Percentiles rank a stretch among this genome's conserved stretches.
phyloP scores from a whole-genome alignment of 2,329 filamentous ascomycete species.

The Hypoxylon sp. region DNA sequence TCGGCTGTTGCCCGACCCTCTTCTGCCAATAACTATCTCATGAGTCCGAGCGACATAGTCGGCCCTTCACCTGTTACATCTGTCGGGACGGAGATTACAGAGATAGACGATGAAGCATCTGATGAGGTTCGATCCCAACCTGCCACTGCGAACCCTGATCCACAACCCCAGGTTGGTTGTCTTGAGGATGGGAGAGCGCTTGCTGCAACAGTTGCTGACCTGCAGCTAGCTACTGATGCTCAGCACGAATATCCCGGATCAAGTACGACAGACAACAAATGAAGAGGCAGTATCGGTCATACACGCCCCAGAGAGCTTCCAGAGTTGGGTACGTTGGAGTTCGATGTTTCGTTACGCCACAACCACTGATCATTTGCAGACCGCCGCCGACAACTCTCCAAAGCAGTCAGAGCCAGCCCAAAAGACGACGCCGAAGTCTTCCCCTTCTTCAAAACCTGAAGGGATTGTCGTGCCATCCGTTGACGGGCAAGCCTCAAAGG shows the following conservation, averaged over 20 bases:
- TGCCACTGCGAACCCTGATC: slow-evolving; percentile 54
- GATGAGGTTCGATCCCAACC: slow-evolving; percentile 68
- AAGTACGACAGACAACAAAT: slow-evolving; percentile 71
- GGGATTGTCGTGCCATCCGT: slow-evolving; percentile 56
- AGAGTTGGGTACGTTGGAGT: slow-evolving; percentile 75
- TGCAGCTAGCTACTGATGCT: slow-evolving; percentile 65
- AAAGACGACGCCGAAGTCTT: slow-evolving; percentile 57
- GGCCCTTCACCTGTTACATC: slow-evolving; percentile 89
- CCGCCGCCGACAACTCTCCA: slow-evolving; percentile 58
- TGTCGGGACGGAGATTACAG: slow-evolving; percentile 85
- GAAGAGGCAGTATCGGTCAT: slow-evolving; percentile 92
- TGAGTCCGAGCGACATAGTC: slow-evolving; percentile 77
- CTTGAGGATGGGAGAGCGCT: slow-evolving; percentile 25
- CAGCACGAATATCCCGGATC: slow-evolving; percentile 70
- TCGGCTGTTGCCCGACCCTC: slow-evolving; percentile 65
- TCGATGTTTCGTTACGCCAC: not conserved
- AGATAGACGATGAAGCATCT: slow-evolving; percentile 83
- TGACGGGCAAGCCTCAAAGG: slow-evolving; percentile 57
- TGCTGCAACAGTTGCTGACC: slow-evolving; percentile 37
- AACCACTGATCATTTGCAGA: slow-evolving; percentile 56
- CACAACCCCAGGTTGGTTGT: slow-evolving; percentile 58
- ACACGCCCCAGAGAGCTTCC: slow-evolving; percentile 87
- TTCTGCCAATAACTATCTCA: slow-evolving; percentile 68
- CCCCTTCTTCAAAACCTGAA: slow-evolving; percentile 52
- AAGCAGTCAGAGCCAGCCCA: slow-evolving; percentile 56